Evolutionary conservation across 805 yeast species (phyloP).

Genomic region (Candida bentonensis): DNA sequence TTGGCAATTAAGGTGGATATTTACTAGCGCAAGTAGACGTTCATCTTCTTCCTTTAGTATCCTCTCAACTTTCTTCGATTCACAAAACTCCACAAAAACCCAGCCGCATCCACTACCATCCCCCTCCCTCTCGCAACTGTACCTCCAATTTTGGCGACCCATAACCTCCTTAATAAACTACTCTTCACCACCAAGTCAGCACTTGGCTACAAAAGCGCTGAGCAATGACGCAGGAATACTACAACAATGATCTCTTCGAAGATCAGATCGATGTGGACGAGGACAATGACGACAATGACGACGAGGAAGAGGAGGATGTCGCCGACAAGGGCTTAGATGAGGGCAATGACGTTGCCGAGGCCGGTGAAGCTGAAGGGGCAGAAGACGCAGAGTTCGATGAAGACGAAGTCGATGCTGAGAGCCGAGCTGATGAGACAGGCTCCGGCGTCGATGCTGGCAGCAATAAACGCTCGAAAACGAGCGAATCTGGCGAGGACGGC

Average conservation of each 20-base stretch:
- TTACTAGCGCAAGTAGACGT: no score
- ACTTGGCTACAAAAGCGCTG: no score
- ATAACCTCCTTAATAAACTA: no score
- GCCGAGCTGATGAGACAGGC: constrained; percentile 16
- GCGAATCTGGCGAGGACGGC: constrained; percentile 9
- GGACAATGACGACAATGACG: constrained; percentile 27
- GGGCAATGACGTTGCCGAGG: constrained; percentile 3
- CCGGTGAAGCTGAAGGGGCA: constrained; percentile 6
- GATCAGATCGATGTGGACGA: constrained; percentile 29
- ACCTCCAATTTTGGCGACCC: no score
- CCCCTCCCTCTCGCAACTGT: no score
- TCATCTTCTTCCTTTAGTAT: no score
- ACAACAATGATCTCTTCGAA: constrained; percentile 8
- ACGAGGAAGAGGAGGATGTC: constrained; percentile 13
- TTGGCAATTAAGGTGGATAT: no score
- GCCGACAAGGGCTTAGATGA: constrained; percentile 4
- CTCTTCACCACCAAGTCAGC: no score
- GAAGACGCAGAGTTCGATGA: constrained; percentile 17
- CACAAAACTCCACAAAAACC: no score
- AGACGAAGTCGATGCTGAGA: constrained; percentile 16
- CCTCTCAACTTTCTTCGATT: no score
- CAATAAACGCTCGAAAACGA: constrained; percentile 20
- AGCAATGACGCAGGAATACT: constrained; percentile 17
- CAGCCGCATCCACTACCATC: no score
- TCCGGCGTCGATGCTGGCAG: constrained; percentile 17